Percentiles rank a stretch among this genome's conserved stretches.
Conservation (phyloP, 2,329 filamentous ascomycete genomes). For the Penicillium sp. region DNA sequence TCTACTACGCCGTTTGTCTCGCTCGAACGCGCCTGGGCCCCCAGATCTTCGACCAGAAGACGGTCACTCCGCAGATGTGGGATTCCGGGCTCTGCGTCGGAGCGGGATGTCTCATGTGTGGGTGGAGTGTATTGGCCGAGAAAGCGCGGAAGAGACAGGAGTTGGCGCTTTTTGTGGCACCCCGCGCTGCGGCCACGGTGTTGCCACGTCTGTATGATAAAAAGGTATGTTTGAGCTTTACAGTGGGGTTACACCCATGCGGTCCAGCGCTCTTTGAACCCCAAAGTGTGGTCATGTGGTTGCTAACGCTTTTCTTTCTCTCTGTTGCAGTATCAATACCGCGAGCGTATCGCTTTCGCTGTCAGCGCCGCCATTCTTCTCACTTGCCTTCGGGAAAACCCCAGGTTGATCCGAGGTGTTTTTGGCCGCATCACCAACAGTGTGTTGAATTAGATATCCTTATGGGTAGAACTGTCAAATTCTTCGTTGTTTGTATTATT, state of each 20-base stretch:
- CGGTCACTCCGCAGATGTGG: constrained; percentile 55
- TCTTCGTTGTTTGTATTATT: constrained; percentile 9
- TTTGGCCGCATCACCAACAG: constrained; percentile 56
- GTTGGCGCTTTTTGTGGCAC: constrained; percentile 76
- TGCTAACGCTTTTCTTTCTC: constrained; percentile 21
- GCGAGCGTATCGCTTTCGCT: constrained; percentile 66
- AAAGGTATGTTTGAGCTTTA: constrained; percentile 35
- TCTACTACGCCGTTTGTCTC: constrained; percentile 84
- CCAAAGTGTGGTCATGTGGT: constrained; percentile 6
- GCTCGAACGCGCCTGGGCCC: constrained; percentile 72
- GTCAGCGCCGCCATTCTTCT: constrained; percentile 68
- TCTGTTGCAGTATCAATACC: constrained; percentile 59
- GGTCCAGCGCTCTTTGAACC: constrained; percentile 4
- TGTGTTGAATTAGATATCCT: constrained; percentile 24
- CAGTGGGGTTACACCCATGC: constrained; percentile 22
- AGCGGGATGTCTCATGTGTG: constrained; percentile 70
- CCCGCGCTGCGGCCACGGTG: constrained; percentile 71
- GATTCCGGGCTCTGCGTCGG: constrained; percentile 65
- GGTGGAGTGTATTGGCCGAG: constrained; percentile 79
- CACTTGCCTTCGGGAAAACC: constrained; percentile 63
- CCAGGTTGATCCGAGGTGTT: constrained; percentile 63
- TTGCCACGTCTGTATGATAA: constrained; percentile 67
- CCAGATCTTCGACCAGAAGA: constrained; percentile 58
- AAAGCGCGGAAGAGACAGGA: constrained; percentile 64
- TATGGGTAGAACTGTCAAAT: background rate